These are phyloP conservation scores for Rhizopogon vinicolor DNA, from an alignment of 768 basidiomycete genomes.

Conservation along the genomic window DNA sequence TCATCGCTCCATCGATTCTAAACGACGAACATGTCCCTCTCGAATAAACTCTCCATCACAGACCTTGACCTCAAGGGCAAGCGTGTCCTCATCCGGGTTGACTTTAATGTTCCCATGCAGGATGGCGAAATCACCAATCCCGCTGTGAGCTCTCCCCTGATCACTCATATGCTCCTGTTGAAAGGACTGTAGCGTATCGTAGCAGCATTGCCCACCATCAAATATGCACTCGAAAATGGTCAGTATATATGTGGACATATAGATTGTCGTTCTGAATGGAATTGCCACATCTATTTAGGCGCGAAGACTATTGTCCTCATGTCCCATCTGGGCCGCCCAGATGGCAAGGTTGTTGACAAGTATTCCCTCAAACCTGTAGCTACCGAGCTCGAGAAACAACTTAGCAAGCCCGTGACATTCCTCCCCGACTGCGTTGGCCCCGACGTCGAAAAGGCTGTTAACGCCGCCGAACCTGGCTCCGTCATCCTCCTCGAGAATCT, in stretches of 20 bases:
- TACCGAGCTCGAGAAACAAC: conserved; percentile 68
- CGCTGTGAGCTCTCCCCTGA: conserved; percentile 56
- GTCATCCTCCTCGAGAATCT: conserved; percentile 95
- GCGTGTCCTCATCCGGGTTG: conserved; percentile 90
- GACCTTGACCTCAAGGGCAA: conserved; percentile 86
- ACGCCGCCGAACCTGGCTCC: conserved; percentile 52
- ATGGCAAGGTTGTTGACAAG: conserved; percentile 84
- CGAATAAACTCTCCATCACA: conserved; percentile 90
- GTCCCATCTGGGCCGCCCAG: conserved; percentile 97
- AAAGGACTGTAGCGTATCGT: conserved; percentile 75
- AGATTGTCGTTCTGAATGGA: neutral
- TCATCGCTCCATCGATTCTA: conserved; percentile 9
- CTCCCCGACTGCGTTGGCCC: conserved; percentile 81
- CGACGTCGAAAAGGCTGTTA: conserved; percentile 76
- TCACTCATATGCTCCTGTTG: conserved; percentile 9
- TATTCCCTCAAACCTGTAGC: conserved; percentile 91
- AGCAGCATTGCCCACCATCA: conserved; percentile 92
- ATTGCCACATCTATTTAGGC: conserved; percentile 34
- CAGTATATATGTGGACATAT: conserved; percentile 6
- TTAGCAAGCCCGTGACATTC: conserved; percentile 75
- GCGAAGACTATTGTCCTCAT: conserved; percentile 86
- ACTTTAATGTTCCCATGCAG: conserved; percentile 93
- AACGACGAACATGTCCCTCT: conserved; percentile 74
- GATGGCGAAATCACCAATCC: conserved; percentile 94
- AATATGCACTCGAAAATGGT: conserved; percentile 89